Base-by-base conservation (phyloP, 2,329 filamentous ascomycete species). In the Thielaviopsis musarum region DNA sequence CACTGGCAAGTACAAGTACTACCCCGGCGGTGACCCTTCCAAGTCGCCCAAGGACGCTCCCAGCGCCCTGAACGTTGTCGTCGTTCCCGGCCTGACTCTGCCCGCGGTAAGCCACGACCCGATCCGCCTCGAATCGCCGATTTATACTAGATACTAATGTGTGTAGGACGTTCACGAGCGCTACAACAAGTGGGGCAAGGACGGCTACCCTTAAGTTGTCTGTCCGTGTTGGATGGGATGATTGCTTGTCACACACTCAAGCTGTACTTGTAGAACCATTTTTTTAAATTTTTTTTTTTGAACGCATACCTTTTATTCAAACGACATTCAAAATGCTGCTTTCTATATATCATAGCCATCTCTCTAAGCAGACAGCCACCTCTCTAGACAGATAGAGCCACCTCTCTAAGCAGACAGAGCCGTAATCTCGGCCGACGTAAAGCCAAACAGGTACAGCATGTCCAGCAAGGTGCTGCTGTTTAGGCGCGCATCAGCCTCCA, bases 181-280 rank as follows among this genome's bases (percentile, higher is more conserved):
- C 77, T 97, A 86, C 83, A 98, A 98, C 87, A 98, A 98, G 81
- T 97, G 88, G 83, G 93, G 93, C 74, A 97, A 97, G 83, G 93
- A 97, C 66, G 91, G 89, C 66, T 97, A 87, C 75, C 72, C 72
- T 66, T 88, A 77, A 70, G 69, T 52, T 22, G 30, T 54, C 54
- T 34, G 30, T 34, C 30, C 30, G 30, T 34, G 10, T 9, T 34
- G 30, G 30, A 34, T 34, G 30, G 10, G 30, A 34, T 34, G 30
- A 34, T 10, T 34, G 30, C 30, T 34, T 34, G 30, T 6, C 38
- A 17, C 13, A 28, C 22, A n/a, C 21, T 45, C 24, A 17, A 56
- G 15, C 54, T 24, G 54, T 41, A 45, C 52, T 54, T 19, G 38
- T 45, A 45, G 38, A 54, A 17, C 24, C 28, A 19, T 54, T 15